A percentile compares a stretch with the other conserved stretches of the same genome.
Evolutionary conservation across 2,329 filamentous ascomycete genomes (phyloP).

Genomic region (Malbranchea cinnamomea): DNA sequence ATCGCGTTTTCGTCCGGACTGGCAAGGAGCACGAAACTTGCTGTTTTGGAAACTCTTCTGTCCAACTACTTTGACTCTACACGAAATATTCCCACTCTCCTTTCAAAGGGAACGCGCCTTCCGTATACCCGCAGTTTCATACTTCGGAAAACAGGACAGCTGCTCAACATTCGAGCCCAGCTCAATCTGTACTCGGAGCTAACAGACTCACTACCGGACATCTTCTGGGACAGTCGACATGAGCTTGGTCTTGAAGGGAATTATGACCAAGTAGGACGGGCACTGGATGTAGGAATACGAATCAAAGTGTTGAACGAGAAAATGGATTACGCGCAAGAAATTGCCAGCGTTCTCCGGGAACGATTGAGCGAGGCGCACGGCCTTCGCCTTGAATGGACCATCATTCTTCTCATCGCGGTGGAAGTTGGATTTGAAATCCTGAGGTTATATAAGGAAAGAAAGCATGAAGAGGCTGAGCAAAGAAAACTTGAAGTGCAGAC

Average conservation of each 20-base stretch:
- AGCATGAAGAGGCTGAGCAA: slow-evolving; percentile 21
- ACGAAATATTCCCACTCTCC: slow-evolving; percentile 60
- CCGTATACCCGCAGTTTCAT: slow-evolving; percentile 63
- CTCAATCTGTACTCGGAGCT: slow-evolving; percentile 95
- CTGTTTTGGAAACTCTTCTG: slow-evolving; percentile 72
- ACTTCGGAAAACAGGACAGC: slow-evolving; percentile 81
- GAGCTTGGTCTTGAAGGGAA: slow-evolving; percentile 86
- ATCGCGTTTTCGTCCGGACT: slow-evolving; percentile 93
- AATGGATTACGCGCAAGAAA: slow-evolving; percentile 95
- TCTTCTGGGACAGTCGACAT: slow-evolving; percentile 88
- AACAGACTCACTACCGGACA: slow-evolving; percentile 84
- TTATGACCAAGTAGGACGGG: slow-evolving; percentile 83
- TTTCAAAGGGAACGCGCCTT: slow-evolving; percentile 51
- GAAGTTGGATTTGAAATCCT: slow-evolving; percentile 82
- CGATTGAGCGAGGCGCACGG: slow-evolving; percentile 83
- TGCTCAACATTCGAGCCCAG: slow-evolving; percentile 76
- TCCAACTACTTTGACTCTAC: slow-evolving; percentile 78
- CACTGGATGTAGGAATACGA: slow-evolving; percentile 77
- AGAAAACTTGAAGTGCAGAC: slow-evolving; percentile 5
- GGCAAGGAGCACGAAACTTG: slow-evolving; percentile 82
- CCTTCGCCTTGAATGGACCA: slow-evolving; percentile 81
- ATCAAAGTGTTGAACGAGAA: slow-evolving; percentile 91
- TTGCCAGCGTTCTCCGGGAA: slow-evolving; percentile 75
- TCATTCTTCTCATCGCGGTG: slow-evolving; percentile 82
- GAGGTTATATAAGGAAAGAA: slow-evolving; percentile 51